Base-by-base conservation (phyloP, 164 flowering plant genomes). In the Umbellularia californica region DNA sequence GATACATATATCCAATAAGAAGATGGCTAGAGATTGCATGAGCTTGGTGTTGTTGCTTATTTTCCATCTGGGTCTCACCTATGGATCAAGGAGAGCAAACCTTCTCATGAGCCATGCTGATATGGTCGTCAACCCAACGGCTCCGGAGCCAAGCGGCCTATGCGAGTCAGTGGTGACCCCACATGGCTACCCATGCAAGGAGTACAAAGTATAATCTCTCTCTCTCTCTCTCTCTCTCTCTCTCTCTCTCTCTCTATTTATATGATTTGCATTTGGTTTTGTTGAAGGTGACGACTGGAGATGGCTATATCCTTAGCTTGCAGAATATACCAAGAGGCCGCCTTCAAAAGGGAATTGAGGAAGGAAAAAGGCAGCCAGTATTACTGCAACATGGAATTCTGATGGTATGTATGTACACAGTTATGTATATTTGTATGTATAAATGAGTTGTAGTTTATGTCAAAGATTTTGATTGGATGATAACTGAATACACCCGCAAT, bases 321-420 rank as follows among this genome's bases (percentile, higher is more conserved):
- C 93, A 90, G 71, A 86, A 93, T 69, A 90, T 91, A 5, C 87
- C 91, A 22, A 82, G 83, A 28, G 91, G 92, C 12, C 88, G 84
- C 28, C 55, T 1, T 2, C 79, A 70, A 22, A 77, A 58, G 35
- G 35, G 5, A 30, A 30, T 30, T 41, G 47, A 41, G 47, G 47
- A 41, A 41, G 47, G 28, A 76, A 47, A 5, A 65, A 83, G 70
- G 75, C 87, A 72, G 62, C 96, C 96, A 2, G 91, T 91, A 28
- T 70, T 91, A 12, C 76, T 91, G n/a, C 96, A 91, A 60, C 96
- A 91, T 78, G 96, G 96, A 0, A 85, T 91, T 15, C 85, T 91
- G 58, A 92, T 88, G 85, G 93, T 91, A 83, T 58, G 84, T 70
- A 30, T 30, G 35, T 11, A 41, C 47, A 41, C 47, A 41, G 11